phyloP scores from a whole-genome alignment of 495 filamentous ascomycete genomes.

The Xylaria palmicola region DNA sequence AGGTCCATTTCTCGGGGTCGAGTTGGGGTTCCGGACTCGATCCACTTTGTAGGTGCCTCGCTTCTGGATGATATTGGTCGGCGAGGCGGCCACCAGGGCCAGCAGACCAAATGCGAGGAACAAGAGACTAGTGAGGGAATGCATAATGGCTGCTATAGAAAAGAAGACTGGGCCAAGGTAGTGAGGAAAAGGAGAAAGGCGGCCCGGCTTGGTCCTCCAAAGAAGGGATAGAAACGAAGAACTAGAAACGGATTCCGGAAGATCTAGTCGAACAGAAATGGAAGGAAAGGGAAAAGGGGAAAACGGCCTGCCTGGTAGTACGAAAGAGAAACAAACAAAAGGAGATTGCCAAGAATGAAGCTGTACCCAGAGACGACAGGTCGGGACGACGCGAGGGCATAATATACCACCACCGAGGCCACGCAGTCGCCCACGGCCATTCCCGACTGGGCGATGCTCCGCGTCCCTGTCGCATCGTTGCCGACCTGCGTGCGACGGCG shows the following conservation, averaged over 20 bases:
- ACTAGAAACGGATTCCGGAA: slow-evolving; percentile 11
- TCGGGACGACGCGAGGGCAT: neutral
- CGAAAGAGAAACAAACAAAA: slow-evolving; percentile 18
- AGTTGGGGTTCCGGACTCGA: slow-evolving; percentile 53
- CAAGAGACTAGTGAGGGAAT: slow-evolving; percentile 33
- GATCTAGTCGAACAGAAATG: slow-evolving; percentile 17
- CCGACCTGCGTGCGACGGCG: neutral
- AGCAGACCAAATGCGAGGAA: slow-evolving; percentile 35
- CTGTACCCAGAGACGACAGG: slow-evolving; percentile 19
- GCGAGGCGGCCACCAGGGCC: slow-evolving; percentile 42
- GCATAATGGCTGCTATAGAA: slow-evolving; percentile 28
- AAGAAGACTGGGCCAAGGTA: slow-evolving; percentile 1
- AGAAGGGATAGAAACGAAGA: neutral
- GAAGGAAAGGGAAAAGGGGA: slow-evolving; percentile 19
- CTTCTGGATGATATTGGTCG: slow-evolving; percentile 30
- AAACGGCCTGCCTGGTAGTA: slow-evolving; percentile 26
- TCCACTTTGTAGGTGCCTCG: slow-evolving; percentile 60
- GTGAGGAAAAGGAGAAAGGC: neutral
- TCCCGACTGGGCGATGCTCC: slow-evolving; percentile 5
- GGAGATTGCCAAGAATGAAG: slow-evolving; percentile 27
- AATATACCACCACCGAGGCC: slow-evolving; percentile 9
- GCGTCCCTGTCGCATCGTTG: slow-evolving; percentile 5
- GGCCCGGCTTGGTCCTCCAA: neutral
- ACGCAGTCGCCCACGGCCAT: too few species aligned
- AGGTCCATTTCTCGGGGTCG: slow-evolving; percentile 53